Percentiles rank a stretch among this genome's conserved stretches.
phyloP scores from a whole-genome alignment of 805 yeast genomes.

The Yarrowia sp. region DNA sequence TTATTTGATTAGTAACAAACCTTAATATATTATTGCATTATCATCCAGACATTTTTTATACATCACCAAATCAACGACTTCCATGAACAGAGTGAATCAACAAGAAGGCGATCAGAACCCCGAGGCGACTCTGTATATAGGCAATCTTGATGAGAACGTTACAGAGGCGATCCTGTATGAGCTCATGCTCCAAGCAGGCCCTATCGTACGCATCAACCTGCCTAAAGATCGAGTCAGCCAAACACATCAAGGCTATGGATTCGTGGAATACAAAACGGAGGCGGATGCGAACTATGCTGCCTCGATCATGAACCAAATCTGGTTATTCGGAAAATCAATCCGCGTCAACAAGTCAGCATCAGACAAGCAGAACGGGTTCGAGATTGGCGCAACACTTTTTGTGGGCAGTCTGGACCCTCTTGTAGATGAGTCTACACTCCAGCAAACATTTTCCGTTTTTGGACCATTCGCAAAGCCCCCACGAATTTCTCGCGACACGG shows the following conservation, averaged over 20 bases:
- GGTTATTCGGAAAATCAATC: constrained; percentile 59
- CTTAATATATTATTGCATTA: no score
- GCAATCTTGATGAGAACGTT: constrained; percentile 75
- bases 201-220: constrained; percentile 63
- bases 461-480: constrained; percentile 60
- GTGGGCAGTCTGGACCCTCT: constrained; percentile 66
- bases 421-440: constrained; percentile 58
- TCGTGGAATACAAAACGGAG: constrained; percentile 62
- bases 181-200: constrained; percentile 80
- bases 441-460: constrained; percentile 61
- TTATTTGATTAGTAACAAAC: no score
- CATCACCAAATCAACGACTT: not conserved
- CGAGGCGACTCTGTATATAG: constrained; percentile 70
- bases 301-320: constrained; percentile 56
- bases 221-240: constrained; percentile 75
- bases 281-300: constrained; percentile 71
- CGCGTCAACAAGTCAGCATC: constrained; percentile 54
- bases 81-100: constrained; percentile 16
- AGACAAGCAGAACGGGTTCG: constrained; percentile 34
- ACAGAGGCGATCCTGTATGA: constrained; percentile 74
- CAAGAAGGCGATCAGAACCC: constrained; percentile 53
- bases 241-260: constrained; percentile 83
- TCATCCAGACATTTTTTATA: no score
- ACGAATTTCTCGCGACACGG: constrained; percentile 49
- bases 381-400: constrained; percentile 66